Percentiles rank a stretch among this genome's conserved stretches.
phyloP scores from a whole-genome alignment of 2,329 filamentous ascomycete species.

The Canariomyces notabilis region DNA sequence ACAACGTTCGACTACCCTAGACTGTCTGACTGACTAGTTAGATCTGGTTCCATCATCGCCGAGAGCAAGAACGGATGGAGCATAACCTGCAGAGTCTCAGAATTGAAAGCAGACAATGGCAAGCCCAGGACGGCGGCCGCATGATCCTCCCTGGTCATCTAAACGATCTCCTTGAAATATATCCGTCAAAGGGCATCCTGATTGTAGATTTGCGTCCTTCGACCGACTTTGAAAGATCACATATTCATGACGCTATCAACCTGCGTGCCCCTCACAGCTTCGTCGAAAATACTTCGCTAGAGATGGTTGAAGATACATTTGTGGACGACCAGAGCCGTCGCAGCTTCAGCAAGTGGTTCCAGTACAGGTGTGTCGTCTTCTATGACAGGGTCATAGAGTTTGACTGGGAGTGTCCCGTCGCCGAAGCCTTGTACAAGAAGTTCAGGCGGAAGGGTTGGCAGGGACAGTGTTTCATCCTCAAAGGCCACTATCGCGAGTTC shows the following conservation, averaged over 20 bases:
- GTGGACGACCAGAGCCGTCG: conserved; percentile 44
- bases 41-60: conserved; percentile 51
- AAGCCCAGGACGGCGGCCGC: conserved; percentile 32
- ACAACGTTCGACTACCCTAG: neutral
- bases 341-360: conserved; percentile 43
- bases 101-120: conserved; percentile 33
- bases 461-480: conserved; percentile 50
- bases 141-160: conserved; percentile 51
- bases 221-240: conserved; percentile 44
- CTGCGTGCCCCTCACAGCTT: conserved; percentile 47
- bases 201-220: conserved; percentile 47
- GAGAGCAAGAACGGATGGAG: conserved; percentile 43
- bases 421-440: conserved; percentile 41
- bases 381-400: conserved; percentile 48
- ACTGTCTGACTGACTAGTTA: conserved; percentile 24
- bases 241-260: conserved; percentile 49
- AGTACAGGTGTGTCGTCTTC: conserved; percentile 46
- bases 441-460: conserved; percentile 44
- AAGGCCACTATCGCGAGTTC: conserved; percentile 53
- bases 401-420: conserved; percentile 47
- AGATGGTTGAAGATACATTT: conserved; percentile 47
- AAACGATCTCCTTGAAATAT: conserved; percentile 46
- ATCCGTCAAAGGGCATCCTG: conserved; percentile 40
- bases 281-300: conserved; percentile 42
- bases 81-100: conserved; percentile 42